phyloP scores from a whole-genome alignment of 768 basidiomycete species.

The Rhodocollybia butyracea region DNA sequence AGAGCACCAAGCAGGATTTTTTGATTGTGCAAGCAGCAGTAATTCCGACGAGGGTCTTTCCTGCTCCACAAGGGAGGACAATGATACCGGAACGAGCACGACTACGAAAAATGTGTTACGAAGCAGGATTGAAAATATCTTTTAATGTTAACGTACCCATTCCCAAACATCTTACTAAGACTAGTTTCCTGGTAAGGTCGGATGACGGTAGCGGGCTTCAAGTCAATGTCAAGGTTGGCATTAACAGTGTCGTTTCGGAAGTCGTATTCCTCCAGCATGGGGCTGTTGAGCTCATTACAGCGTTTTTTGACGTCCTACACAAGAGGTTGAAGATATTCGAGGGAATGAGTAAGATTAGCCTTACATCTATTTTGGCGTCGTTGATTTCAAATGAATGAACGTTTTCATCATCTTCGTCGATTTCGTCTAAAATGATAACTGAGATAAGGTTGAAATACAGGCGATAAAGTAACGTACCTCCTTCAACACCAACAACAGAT shows the following conservation, averaged over 20 bases:
- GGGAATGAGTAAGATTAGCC: conserved; percentile 17
- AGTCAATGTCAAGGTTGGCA: conserved; percentile 95
- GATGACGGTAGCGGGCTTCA: conserved; percentile 97
- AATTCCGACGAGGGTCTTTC: conserved; percentile 99
- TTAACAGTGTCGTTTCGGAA: conserved; percentile 97
- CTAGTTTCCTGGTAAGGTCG: conserved; percentile 98
- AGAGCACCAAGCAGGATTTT: conserved; percentile 95
- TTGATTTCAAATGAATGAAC: conserved; percentile 97
- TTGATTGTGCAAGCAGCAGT: conserved; percentile 99
- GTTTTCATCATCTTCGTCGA: conserved; percentile 96
- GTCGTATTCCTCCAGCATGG: conserved; percentile 99
- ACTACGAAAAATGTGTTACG: conserved; percentile 34
- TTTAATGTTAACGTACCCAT: conserved; percentile 63
- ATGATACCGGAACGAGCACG: conserved; percentile 98
- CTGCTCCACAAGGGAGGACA: conserved; percentile 96
- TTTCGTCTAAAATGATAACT: conserved; percentile 63
- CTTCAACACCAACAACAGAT: conserved; percentile 93
- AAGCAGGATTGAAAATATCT: conserved; percentile 7
- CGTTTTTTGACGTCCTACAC: conserved; percentile 89
- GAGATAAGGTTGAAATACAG: background rate
- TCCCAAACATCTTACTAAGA: conserved; percentile 99
- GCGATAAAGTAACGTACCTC: conserved; percentile 45
- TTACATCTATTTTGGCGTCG: conserved; percentile 88
- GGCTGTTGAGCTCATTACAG: conserved; percentile 95
- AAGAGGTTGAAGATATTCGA: background rate